Percentiles rank a stretch among this genome's conserved stretches.
Evolutionary conservation across 345 rosid species (phyloP).

Genomic region (Pistacia integerrima): DNA sequence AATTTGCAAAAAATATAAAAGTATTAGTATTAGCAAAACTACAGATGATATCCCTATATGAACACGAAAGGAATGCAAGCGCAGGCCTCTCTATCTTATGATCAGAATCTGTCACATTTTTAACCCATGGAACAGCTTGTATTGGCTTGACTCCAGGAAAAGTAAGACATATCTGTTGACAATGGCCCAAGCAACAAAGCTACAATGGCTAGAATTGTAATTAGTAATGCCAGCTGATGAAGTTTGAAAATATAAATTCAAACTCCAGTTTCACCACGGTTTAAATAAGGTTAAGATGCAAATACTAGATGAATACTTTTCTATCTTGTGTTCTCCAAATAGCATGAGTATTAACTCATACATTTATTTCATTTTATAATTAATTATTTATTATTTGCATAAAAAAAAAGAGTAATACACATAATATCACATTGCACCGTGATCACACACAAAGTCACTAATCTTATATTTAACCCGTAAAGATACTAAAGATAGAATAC

Average conservation of each 20-base stretch:
- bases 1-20: neutral
- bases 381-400: neutral
- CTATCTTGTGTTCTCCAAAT: neutral
- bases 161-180: neutral
- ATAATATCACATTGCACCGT: neutral
- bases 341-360: neutral
- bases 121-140: neutral
- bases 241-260: neutral
- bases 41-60: neutral
- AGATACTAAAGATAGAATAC: neutral
- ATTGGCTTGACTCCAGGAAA: neutral
- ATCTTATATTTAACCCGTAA: neutral
- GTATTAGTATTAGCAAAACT: neutral
- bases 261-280: neutral
- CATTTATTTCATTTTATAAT: neutral
- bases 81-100: neutral
- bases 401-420: neutral
- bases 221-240: neutral
- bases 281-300: conserved; percentile 1
- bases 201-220: neutral
- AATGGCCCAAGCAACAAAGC: neutral
- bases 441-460: neutral
- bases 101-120: neutral
- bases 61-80: neutral
- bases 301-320: neutral